Evolutionary conservation across 1,139 yeast species (phyloP), one percentile per base, ranked within the genome.

Genomic region (Suhomyces maxii): DNA sequence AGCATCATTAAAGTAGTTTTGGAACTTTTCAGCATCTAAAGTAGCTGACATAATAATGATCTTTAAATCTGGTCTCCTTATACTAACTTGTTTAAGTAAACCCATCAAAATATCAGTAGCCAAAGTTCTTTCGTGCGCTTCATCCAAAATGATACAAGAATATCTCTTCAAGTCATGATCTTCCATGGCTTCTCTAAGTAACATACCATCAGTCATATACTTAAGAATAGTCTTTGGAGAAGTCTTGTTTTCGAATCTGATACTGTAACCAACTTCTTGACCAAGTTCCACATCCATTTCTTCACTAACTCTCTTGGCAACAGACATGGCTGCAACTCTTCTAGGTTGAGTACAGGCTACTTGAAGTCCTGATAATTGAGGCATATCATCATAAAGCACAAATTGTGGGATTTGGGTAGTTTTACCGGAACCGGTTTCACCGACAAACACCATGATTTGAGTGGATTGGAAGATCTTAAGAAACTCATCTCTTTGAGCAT

Each of bases 131-230:
- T 93, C 99, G 74, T 93, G 99, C 45, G 99, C 99, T 73, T 93
- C 99, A 78, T 93, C 99, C 52, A 93, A 75, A 56, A 93, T 90
- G 51, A 93, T 87, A 61, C 97, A 91, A 23, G 96, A 86, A 67
- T 93, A 93, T 52, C 86, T 77, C 7, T 73, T 71, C 62, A 93
- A 76, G 51, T 84, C 80, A 56, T 90, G 97, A 65, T 93, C 99
- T 53, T 87, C 95, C 98, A 93, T 91, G 33, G 98, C 98, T 69
- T 93, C 99, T 61, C 98, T 81, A 56, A 93, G 74, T 48, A 93
- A 78, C 97, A 93, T 91, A 83, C 99, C 99, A 72, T 93, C 99
- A 11, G 99, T 93, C 98, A 93, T 89, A 71, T 93, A 93, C 68
- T 91, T 91, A 60, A 93, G 76, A 41, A 90, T 79, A 2, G 99